phyloP scores from a whole-genome alignment of 2,329 filamentous ascomycete genomes.

The Trichoderma sp. region DNA sequence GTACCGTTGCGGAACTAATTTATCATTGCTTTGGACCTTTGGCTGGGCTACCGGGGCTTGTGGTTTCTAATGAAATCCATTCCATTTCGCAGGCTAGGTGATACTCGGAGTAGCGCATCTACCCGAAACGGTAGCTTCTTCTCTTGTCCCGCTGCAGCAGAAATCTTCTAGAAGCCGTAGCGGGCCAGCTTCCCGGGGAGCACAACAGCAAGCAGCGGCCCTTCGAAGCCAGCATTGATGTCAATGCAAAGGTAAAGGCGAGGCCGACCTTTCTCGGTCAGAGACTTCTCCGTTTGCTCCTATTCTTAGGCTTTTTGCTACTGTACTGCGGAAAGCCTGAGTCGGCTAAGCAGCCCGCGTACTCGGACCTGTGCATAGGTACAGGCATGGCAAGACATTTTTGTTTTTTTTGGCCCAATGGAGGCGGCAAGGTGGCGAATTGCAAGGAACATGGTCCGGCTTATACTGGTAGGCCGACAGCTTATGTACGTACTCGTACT shows the following conservation, averaged over 20 bases:
- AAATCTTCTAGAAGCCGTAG: constrained; percentile 10
- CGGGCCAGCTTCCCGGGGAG: not conserved
- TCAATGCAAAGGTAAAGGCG: constrained; percentile 6
- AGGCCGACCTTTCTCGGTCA: constrained; percentile 3
- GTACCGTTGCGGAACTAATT: not conserved
- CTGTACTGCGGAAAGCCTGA: not conserved
- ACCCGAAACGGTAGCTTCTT: constrained; percentile 17
- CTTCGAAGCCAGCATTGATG: not conserved
- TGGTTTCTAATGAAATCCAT: not conserved
- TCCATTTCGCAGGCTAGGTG: not conserved
- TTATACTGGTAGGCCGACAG: not conserved
- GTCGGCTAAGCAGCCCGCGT: not conserved
- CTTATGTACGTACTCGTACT: not conserved
- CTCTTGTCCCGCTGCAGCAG: not conserved
- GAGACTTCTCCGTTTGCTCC: not conserved
- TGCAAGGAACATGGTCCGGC: not conserved
- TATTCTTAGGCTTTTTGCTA: not conserved
- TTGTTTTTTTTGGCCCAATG: not conserved
- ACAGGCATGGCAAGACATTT: not conserved
- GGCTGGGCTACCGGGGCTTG: not conserved
- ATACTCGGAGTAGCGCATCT: not conserved
- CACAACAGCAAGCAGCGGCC: not conserved
- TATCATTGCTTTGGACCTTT: not conserved
- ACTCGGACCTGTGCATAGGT: not conserved
- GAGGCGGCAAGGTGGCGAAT: constrained; percentile 2